Percentiles rank a stretch among this genome's conserved stretches.
phyloP scores from a whole-genome alignment of 2,329 filamentous ascomycete species.

The Colletotrichum plurivorum region DNA sequence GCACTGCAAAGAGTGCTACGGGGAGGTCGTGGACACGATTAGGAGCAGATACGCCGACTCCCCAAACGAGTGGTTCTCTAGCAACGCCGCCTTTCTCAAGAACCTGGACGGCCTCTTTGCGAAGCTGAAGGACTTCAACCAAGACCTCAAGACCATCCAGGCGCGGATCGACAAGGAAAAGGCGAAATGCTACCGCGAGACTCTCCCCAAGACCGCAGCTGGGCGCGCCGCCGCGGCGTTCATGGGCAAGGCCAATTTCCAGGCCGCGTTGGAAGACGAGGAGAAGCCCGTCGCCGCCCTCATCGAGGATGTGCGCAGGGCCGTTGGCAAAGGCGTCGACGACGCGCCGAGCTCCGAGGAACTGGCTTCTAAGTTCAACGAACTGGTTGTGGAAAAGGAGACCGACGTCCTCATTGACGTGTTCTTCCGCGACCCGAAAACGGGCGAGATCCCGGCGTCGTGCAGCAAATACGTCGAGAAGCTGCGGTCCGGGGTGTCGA shows the following conservation, averaged over 20 bases:
- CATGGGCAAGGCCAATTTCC: conserved; percentile 33
- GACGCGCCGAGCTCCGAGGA: conserved; percentile 26
- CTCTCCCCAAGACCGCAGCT: conserved; percentile 42
- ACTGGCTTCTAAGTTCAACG: conserved; percentile 31
- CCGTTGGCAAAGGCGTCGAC: conserved; percentile 18
- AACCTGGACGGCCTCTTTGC: conserved; percentile 65
- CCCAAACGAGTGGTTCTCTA: conserved; percentile 66
- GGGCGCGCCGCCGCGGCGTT: conserved; percentile 28
- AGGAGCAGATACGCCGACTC: conserved; percentile 54
- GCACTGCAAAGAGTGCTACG: conserved; percentile 65
- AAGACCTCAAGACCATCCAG: conserved; percentile 63
- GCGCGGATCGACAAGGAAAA: conserved; percentile 66
- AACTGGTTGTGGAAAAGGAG: conserved; percentile 28
- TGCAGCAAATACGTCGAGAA: conserved; percentile 57
- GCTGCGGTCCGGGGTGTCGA: conserved; percentile 46
- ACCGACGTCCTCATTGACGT: conserved; percentile 35
- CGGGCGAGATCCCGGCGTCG: conserved; percentile 48
- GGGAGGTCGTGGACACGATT: conserved; percentile 62
- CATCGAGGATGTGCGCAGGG: conserved; percentile 25
- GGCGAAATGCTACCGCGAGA: conserved; percentile 66
- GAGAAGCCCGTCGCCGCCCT: conserved; percentile 18
- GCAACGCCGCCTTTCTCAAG: conserved; percentile 62
- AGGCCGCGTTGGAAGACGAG: conserved; percentile 30
- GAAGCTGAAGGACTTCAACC: conserved; percentile 59
- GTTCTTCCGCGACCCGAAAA: conserved; percentile 54